Evolutionary conservation across 1,284 basidiomycete species (phyloP).

Genomic region (Leucoagaricus sp.): DNA sequence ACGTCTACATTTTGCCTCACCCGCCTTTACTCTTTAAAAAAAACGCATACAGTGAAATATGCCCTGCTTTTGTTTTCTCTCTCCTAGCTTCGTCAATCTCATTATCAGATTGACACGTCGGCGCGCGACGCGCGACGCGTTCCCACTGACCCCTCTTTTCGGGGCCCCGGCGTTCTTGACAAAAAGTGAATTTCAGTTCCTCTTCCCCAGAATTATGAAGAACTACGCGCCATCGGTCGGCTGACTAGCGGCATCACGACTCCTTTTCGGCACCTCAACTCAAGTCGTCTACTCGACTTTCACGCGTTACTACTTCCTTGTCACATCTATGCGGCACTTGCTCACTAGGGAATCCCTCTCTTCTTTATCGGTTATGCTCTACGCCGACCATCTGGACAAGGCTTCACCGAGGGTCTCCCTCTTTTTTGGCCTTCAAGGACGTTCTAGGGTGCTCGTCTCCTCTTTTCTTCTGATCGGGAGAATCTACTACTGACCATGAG

Average conservation of each 20-base stretch:
- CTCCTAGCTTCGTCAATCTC: too few relatives aligned
- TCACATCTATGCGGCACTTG: neutral
- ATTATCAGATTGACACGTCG: too few relatives aligned
- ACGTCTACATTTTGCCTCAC: neutral
- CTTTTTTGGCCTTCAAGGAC: neutral
- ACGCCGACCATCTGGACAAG: neutral
- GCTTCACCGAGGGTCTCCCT: too few relatives aligned
- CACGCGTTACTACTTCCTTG: conserved; percentile 8
- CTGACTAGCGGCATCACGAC: too few relatives aligned
- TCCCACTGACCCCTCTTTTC: too few relatives aligned
- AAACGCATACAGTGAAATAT: too few relatives aligned
- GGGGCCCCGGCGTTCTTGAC: too few relatives aligned
- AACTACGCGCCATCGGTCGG: too few relatives aligned
- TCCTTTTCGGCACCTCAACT: neutral
- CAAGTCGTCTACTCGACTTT: neutral
- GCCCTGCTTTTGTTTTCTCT: too few relatives aligned
- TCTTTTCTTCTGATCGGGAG: neutral
- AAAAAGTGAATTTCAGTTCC: too few relatives aligned
- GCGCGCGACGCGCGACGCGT: neutral
- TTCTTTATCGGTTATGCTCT: neutral
- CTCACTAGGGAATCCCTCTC: neutral
- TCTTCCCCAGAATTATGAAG: too few relatives aligned
- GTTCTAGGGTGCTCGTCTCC: neutral
- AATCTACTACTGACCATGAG: neutral
- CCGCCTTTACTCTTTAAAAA: neutral